Conservation (phyloP, 225 moss, liverwort and hornwort genomes). For the Physcomitrium patens region DNA sequence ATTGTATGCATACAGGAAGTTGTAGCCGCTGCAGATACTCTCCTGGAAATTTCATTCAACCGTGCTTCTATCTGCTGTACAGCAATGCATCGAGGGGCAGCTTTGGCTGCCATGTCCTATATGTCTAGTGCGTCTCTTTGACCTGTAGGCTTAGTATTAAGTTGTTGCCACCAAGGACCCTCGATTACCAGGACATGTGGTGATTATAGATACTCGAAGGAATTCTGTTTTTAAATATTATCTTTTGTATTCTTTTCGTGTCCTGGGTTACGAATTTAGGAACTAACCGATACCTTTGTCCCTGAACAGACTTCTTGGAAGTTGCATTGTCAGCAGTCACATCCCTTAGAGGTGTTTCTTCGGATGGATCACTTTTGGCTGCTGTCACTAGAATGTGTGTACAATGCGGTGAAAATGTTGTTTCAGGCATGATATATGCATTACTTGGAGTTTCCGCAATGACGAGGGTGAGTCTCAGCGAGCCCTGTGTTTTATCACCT, state of each 20-base stretch:
- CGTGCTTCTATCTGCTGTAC: slow-evolving; percentile 96
- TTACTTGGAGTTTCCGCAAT: slow-evolving; percentile 92
- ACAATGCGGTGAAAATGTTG: slow-evolving; percentile 82
- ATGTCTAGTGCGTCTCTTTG: slow-evolving; percentile 77
- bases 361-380: slow-evolving; percentile 61
- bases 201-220: neutral
- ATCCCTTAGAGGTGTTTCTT: slow-evolving; percentile 53
- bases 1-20: slow-evolving; percentile 63
- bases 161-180: neutral
- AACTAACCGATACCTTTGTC: slow-evolving; percentile 33
- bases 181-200: neutral
- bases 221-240: neutral
- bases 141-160: slow-evolving; percentile 5
- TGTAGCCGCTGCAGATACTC: slow-evolving; percentile 74
- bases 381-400: slow-evolving; percentile 73
- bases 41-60: slow-evolving; percentile 87
- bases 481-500: neutral
- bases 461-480: slow-evolving; percentile 76
- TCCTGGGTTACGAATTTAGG: neutral
- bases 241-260: slow-evolving; percentile 6
- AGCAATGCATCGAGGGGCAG: slow-evolving; percentile 96
- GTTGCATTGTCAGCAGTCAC: slow-evolving; percentile 78
- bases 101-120: slow-evolving; percentile 89
- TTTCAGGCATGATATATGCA: slow-evolving; percentile 94
- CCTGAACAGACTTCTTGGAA: slow-evolving; percentile 75